Percentiles rank a stretch among this genome's conserved stretches.
Evolutionary conservation across 345 rosid species (phyloP).

Genomic region (rapeseed (Brassica napus)): DNA sequence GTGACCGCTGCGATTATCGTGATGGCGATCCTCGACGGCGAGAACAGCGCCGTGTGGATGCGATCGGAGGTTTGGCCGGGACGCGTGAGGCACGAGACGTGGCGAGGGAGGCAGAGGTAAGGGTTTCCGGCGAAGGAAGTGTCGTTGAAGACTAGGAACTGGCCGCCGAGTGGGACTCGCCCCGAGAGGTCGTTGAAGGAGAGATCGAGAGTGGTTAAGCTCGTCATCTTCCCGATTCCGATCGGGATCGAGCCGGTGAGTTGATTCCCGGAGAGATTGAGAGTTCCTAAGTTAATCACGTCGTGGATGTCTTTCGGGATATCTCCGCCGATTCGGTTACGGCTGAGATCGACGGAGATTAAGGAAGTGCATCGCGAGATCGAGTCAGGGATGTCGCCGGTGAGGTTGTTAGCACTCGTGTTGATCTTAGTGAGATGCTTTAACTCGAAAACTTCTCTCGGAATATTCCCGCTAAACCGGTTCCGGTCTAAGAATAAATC

Average conservation of each 20-base stretch:
- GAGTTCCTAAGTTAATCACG: conserved; percentile 55
- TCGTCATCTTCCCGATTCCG: conserved; percentile 66
- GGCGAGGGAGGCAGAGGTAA: conserved; percentile 56
- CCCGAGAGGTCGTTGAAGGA: conserved; percentile 69
- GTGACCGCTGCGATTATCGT: conserved; percentile 47
- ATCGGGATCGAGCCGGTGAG: conserved; percentile 66
- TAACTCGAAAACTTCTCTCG: conserved; percentile 52
- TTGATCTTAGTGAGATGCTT: conserved; percentile 50
- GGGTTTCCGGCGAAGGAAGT: conserved; percentile 71
- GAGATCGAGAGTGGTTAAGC: conserved; percentile 79
- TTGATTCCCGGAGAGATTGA: conserved; percentile 69
- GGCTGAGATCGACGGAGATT: conserved; percentile 64
- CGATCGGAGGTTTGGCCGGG: conserved; percentile 33
- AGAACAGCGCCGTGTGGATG: conserved; percentile 37
- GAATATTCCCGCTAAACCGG: conserved; percentile 59
- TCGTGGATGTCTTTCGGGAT: conserved; percentile 56
- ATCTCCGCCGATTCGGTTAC: conserved; percentile 60
- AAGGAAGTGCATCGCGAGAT: conserved; percentile 50
- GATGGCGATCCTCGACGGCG: conserved; percentile 49
- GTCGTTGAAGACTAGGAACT: conserved; percentile 69
- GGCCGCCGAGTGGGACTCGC: conserved; percentile 67
- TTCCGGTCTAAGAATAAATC: conserved; percentile 54
- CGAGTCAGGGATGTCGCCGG: conserved; percentile 63
- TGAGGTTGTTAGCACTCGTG: conserved; percentile 57
- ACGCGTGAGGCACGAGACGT: conserved; percentile 44